phyloP scores from a whole-genome alignment of 345 rosid genomes.

The Arabis alpina region DNA sequence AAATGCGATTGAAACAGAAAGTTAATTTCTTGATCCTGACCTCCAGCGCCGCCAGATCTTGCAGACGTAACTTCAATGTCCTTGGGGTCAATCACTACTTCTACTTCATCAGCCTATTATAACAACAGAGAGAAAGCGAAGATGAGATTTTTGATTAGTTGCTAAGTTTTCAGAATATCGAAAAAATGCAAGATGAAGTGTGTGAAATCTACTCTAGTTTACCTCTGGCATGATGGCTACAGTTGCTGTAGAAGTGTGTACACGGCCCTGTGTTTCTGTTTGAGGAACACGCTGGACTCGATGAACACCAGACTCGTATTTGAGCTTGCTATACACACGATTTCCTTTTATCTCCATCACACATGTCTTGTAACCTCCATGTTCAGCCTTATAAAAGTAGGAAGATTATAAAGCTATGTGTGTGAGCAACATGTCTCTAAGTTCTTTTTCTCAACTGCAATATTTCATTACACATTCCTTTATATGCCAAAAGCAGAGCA shows the following conservation, averaged over 20 bases:
- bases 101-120: slow-evolving; percentile 89
- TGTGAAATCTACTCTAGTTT: slow-evolving; percentile 11
- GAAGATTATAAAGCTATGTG: slow-evolving; percentile 23
- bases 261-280: slow-evolving; percentile 94
- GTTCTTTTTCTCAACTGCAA: slow-evolving; percentile 1
- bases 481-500: not conserved
- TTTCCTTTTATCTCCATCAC: slow-evolving; percentile 92
- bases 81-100: slow-evolving; percentile 91
- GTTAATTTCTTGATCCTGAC: slow-evolving; percentile 42
- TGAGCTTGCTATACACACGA: slow-evolving; percentile 89
- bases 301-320: slow-evolving; percentile 95
- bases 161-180: slow-evolving; percentile 13
- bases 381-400: slow-evolving; percentile 67
- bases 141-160: slow-evolving; percentile 1
- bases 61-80: slow-evolving; percentile 95
- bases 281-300: slow-evolving; percentile 97
- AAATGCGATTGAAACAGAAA: slow-evolving; percentile 23
- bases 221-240: slow-evolving; percentile 99
- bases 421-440: slow-evolving; percentile 14
- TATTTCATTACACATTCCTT: not conserved
- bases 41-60: slow-evolving; percentile 99
- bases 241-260: slow-evolving; percentile 97
- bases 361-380: slow-evolving; percentile 92
- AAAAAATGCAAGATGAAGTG: not conserved
- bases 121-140: slow-evolving; percentile 10